Evolutionary conservation across 345 rosid species (phyloP), one percentile per base, ranked within the genome.

Genomic region (Camelina laxa): DNA sequence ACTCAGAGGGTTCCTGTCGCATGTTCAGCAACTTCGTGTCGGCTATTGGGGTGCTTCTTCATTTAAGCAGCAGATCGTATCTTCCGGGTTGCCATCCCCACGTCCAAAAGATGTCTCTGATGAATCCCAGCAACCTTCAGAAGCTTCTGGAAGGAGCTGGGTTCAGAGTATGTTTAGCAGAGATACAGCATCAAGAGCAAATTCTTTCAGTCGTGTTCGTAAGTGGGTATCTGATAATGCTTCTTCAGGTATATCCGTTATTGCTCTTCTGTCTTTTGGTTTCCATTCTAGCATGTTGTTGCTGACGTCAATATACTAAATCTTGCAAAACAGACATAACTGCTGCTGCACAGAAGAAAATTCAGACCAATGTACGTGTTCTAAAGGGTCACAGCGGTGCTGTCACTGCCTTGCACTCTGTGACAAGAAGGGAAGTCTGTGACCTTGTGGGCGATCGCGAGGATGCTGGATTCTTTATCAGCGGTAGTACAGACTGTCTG

Each of bases 111-210:
- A 95, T 81, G 82, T 69, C 31, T 56, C 83, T 41, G 88, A 83
- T 82, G 97, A 95, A 72, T 81, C 78, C 81, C 86, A 92, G 81
- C 91, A 89, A 82, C 91, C 99, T 77, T 83, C 92, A 16, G 99
- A 92, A 85, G 97, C 97, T 58, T 82, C 99, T 83, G 96, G 99
- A 70, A 88, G 99, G 84, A 95, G 97, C 80, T 95, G 99, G 99
- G 99, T 92, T 55, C 99, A 95, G 80, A 95, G 99, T 81, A 95
- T 95, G 99, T 95, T 95, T 80, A 92, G 96, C 85, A 90, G 93
- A 76, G 99, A 92, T 55, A 81, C 90, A 58, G 70, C 88, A 24
- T 84, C 99, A 66, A 88, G 92, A 77, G 69, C 87, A 2, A 87
- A 82, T 74, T 90, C 97, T 55, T 86, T 88, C 80, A 67, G 84